phyloP scores from a whole-genome alignment of 2,329 filamentous ascomycete genomes.

The Stagonosporopsis cucurbitacearum region DNA sequence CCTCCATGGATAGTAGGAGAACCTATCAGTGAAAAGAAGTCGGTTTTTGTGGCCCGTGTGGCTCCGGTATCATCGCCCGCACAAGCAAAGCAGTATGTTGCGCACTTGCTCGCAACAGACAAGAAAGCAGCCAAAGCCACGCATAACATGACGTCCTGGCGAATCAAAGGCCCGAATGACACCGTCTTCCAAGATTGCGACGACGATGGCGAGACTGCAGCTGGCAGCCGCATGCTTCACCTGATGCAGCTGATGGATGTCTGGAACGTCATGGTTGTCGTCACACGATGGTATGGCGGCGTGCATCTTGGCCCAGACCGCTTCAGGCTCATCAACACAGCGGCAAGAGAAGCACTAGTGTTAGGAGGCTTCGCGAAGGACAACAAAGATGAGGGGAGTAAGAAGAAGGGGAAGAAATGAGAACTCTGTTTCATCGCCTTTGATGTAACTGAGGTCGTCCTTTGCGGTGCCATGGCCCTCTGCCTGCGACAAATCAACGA shows the following conservation, averaged over 20 bases:
- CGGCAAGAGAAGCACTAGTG: slow-evolving; percentile 83
- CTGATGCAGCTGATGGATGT: slow-evolving; percentile 94
- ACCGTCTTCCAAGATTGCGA: slow-evolving; percentile 85
- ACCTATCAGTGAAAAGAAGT: slow-evolving; percentile 79
- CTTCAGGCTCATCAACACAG: slow-evolving; percentile 88
- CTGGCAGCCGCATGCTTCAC: slow-evolving; percentile 83
- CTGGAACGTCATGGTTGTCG: slow-evolving; percentile 91
- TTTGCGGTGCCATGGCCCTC: neutral
- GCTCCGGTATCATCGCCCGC: slow-evolving; percentile 71
- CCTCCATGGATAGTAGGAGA: slow-evolving; percentile 78
- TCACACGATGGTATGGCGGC: slow-evolving; percentile 94
- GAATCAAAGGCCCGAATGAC: slow-evolving; percentile 68
- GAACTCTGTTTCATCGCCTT: no score
- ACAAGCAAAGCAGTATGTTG: slow-evolving; percentile 74
- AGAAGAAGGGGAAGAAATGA: slow-evolving; percentile 45
- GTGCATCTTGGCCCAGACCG: slow-evolving; percentile 85
- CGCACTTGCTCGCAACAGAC: slow-evolving; percentile 80
- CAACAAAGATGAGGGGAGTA: slow-evolving; percentile 43
- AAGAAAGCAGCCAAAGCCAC: slow-evolving; percentile 85
- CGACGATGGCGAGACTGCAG: slow-evolving; percentile 94
- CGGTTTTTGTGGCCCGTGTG: slow-evolving; percentile 82
- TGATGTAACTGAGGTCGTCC: no score
- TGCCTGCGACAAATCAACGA: neutral
- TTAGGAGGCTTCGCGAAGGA: slow-evolving; percentile 73
- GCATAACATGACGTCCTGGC: slow-evolving; percentile 96